A percentile compares a stretch with the other conserved stretches of the same genome.
These are phyloP conservation scores for Triticum turgidum DNA, from an alignment of 176 grass and related monocot species.

Conservation along the genomic window DNA sequence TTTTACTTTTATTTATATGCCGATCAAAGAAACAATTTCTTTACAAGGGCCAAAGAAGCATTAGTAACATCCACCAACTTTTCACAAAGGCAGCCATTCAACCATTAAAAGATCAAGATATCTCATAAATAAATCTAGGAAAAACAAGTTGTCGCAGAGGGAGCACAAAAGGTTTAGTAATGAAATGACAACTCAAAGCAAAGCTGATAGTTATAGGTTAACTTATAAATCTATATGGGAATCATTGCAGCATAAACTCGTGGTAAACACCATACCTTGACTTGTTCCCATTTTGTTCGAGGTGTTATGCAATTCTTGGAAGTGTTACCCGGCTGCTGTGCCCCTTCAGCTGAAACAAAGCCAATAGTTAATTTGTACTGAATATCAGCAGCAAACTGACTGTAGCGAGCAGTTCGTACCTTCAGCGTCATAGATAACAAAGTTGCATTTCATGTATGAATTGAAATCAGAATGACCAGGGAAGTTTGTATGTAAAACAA, in stretches of 20 bases:
- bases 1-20: background rate
- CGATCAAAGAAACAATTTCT: background rate
- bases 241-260: background rate
- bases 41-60: background rate
- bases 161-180: background rate
- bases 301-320: conserved; percentile 83
- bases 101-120: background rate
- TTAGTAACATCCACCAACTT: background rate
- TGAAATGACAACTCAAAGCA: conserved; percentile 11
- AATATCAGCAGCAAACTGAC: conserved; percentile 10
- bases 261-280: conserved; percentile 61
- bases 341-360: conserved; percentile 63
- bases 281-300: conserved; percentile 91
- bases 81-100: background rate
- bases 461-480: conserved; percentile 97
- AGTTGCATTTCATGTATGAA: conserved; percentile 97
- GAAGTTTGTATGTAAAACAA: conserved; percentile 96
- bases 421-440: conserved; percentile 80
- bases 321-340: conserved; percentile 46
- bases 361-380: background rate
- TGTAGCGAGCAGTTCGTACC: conserved; percentile 46
- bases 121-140: background rate
- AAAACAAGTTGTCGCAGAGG: background rate
- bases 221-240: background rate
- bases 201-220: background rate